These are phyloP conservation scores for Oropetium thomaeum DNA, from an alignment of 176 grass and related monocot genomes.

Conservation along the genomic window DNA sequence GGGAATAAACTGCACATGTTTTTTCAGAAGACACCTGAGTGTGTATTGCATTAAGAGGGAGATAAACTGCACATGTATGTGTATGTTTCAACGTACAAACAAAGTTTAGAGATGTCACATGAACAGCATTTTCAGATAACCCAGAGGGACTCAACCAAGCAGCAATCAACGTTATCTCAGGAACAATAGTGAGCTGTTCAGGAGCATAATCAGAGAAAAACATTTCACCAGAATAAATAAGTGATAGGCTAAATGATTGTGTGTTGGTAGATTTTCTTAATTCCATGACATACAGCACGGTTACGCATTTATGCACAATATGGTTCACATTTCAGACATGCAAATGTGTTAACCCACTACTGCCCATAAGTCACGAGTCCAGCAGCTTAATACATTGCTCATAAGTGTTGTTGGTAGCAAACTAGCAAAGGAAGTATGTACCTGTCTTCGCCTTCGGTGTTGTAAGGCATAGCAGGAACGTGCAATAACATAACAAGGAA, in stretches of 20 bases:
- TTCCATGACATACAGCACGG: background rate
- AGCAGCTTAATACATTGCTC: background rate
- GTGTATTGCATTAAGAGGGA: too few species aligned
- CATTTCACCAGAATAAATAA: background rate
- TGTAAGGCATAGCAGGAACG: conserved; percentile 77
- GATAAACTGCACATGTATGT: background rate
- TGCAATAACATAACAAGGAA: conserved; percentile 94
- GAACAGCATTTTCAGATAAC: background rate
- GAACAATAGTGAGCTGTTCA: background rate
- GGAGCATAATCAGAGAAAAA: background rate
- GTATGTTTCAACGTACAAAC: background rate
- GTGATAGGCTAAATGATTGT: background rate
- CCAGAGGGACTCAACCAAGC: background rate
- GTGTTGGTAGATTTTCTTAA: background rate
- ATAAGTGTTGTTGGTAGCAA: background rate
- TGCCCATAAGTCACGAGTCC: background rate
- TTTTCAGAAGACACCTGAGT: too few species aligned
- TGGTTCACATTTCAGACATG: conserved; percentile 9
- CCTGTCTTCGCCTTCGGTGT: conserved; percentile 73
- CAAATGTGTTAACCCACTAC: too few species aligned
- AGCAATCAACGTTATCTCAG: background rate
- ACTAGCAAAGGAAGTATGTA: conserved; percentile 26
- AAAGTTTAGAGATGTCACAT: background rate
- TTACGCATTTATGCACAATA: background rate
- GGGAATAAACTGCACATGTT: too few species aligned